Percentiles rank a stretch among this genome's conserved stretches.
phyloP scores from a whole-genome alignment of 108 stramenopile species.

The Asterionellopsis glacialis region DNA sequence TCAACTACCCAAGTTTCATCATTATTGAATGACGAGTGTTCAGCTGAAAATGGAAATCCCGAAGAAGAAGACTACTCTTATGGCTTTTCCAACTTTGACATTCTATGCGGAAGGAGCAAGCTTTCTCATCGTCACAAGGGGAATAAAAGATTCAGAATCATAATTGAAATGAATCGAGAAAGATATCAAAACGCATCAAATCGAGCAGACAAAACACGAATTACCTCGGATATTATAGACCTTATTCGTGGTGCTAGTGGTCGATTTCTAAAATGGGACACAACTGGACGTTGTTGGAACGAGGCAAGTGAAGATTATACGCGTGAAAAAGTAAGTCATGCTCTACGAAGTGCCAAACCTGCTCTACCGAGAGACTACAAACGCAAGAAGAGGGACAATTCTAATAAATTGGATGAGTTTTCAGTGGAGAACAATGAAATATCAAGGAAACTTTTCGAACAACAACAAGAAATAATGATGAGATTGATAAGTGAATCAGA shows the following conservation, averaged over 20 bases:
- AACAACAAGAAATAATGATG: too few species aligned
- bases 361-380: neutral
- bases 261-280: slow-evolving; percentile 36
- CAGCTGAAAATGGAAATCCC: too few species aligned
- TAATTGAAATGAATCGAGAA: slow-evolving; percentile 15
- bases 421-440: too few species aligned
- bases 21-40: too few species aligned
- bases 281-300: slow-evolving; percentile 18
- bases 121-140: slow-evolving; percentile 26
- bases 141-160: slow-evolving; percentile 31
- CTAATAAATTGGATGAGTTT: too few species aligned
- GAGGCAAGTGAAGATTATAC: slow-evolving; percentile 39
- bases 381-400: too few species aligned
- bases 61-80: too few species aligned
- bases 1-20: too few species aligned
- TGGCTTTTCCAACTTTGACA: slow-evolving; percentile 13
- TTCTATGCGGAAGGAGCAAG: slow-evolving; percentile 39
- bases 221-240: slow-evolving; percentile 22
- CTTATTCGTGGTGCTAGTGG: slow-evolving; percentile 13
- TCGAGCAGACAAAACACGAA: slow-evolving; percentile 10
- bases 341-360: slow-evolving; percentile 34
- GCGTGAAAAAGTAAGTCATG: slow-evolving; percentile 39
- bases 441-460: too few species aligned
- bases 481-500: too few species aligned
- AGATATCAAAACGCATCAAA: slow-evolving; percentile 10